Evolutionary conservation across 441 rosid species (phyloP).

Genomic region (Euphorbia corollata): DNA sequence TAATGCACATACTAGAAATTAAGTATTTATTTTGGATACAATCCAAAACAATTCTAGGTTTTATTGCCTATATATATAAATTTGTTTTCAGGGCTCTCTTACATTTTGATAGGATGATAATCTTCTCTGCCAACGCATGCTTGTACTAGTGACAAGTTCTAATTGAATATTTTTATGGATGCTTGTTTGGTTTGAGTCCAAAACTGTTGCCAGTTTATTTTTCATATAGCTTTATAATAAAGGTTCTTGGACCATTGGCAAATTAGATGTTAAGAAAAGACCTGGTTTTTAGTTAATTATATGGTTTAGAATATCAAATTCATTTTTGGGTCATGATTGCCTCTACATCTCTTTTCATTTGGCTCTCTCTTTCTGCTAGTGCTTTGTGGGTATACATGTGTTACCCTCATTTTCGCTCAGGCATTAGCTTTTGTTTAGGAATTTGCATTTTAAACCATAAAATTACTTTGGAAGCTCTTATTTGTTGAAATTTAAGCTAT

Average conservation of each 20-base stretch:
- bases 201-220: background rate
- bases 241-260: background rate
- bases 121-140: background rate
- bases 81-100: background rate
- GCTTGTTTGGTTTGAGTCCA: background rate
- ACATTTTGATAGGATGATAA: background rate
- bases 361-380: background rate
- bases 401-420: background rate
- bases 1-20: too few species aligned
- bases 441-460: background rate
- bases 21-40: too few species aligned
- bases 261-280: background rate
- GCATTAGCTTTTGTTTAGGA: background rate
- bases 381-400: background rate
- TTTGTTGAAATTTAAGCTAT: background rate
- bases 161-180: background rate
- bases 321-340: background rate
- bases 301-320: background rate
- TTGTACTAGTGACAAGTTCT: background rate
- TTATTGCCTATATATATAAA: too few species aligned
- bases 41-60: too few species aligned
- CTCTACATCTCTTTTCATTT: constrained; percentile 5
- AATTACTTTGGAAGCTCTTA: background rate
- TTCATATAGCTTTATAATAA: background rate
- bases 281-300: background rate